Base-by-base conservation (phyloP, 208 protist species). In the Trypanosoma theileri region DNA sequence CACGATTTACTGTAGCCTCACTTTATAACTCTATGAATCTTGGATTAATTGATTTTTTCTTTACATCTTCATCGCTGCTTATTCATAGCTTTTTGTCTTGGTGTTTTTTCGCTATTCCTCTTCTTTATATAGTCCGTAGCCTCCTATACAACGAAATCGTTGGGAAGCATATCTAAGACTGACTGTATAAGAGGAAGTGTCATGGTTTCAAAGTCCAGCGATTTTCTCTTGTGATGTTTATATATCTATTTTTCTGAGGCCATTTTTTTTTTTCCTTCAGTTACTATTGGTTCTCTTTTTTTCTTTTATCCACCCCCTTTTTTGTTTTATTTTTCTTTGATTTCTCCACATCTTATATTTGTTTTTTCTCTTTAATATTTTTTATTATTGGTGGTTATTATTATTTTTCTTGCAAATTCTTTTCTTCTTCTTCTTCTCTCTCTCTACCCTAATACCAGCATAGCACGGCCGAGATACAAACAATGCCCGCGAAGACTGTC, bases 401-500 rank as follows among this genome's bases (percentile, higher is more conserved):
- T 35, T 35, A 35, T 35, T 35, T 35, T 35, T 35, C 6, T 35
- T 57, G 70, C 69, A 6, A 59, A 62, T 0, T 9, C 77, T 35
- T 35, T 35, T 6, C 28, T 35, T 35, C 28, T 35, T 35, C 28
- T 35, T 35, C 6, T 35, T 35, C 4, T 1, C 67, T 53, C 19
- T 90, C 77, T 74, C 68, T 44, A 14, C 12, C 76, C 2, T 64
- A 17, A 42, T 26, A 68, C 13, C 50, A 68, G 53, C 62, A 68
- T 22, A 51, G 19, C 28, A 48, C 8, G 14, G 41, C 24, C 48
- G 11, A 44, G 28, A 63, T 41, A 14, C 3, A 57, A 52, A 44
- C 14, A 44, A 92, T 92, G 86, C 83, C 87, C 70, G 80, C 81
- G 73, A 79, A 79, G 57, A 66, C 67, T 65, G 85, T 96, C 45